These are phyloP conservation scores for Tolypocladium nubicola DNA, from an alignment of 2,329 filamentous ascomycete genomes.

Conservation along the genomic window DNA sequence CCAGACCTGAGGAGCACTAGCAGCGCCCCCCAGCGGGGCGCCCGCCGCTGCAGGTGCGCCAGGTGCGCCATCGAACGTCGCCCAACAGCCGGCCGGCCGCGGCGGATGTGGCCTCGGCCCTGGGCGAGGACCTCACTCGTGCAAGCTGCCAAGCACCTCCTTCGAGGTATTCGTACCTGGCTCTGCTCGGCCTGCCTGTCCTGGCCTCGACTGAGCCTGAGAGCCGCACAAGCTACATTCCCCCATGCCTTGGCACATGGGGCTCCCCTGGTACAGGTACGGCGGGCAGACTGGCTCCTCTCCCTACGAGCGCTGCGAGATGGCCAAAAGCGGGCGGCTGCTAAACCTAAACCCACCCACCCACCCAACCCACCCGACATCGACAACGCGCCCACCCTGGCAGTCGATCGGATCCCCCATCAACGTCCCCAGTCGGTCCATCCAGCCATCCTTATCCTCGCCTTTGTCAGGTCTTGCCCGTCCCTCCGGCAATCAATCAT, in stretches of 20 bases:
- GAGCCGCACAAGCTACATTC: not conserved
- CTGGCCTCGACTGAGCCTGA: not conserved
- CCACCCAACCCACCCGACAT: not conserved
- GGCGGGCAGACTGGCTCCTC: no score
- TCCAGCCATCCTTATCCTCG: not conserved
- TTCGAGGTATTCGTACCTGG: no score
- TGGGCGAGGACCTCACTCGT: not conserved
- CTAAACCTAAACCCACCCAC: no score
- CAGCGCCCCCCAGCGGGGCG: not conserved
- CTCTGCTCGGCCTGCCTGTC: not conserved
- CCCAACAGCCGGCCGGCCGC: no score
- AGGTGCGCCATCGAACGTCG: no score
- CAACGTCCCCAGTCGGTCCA: not conserved
- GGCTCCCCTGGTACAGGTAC: not conserved
- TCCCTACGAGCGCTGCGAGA: no score
- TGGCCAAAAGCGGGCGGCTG: no score
- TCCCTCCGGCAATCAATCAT: not conserved
- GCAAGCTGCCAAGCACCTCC: no score
- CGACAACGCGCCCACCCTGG: not conserved
- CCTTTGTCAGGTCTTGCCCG: not conserved
- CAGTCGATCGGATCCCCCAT: not conserved
- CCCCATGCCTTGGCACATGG: no score
- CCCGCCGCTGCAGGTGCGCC: not conserved
- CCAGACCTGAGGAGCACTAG: not conserved
- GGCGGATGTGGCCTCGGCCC: not conserved